Percentiles rank a stretch among this genome's conserved stretches.
Evolutionary conservation across 2,329 filamentous ascomycete species (phyloP).

Genomic region (Microsporum audouinii): DNA sequence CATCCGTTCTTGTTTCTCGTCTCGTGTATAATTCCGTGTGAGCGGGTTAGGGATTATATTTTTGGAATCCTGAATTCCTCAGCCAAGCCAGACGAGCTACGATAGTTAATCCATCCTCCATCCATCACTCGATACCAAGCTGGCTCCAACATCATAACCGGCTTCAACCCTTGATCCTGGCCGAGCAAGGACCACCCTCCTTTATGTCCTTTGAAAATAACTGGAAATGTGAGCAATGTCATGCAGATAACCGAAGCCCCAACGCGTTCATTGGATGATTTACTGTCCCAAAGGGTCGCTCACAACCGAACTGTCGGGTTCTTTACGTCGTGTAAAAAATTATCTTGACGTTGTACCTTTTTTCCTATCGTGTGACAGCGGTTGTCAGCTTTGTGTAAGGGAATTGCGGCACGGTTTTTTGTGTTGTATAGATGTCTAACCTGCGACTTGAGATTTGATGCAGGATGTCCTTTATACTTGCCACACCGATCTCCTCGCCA

Average conservation of each 20-base stretch:
- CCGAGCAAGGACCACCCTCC: not conserved
- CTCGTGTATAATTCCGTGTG: not conserved
- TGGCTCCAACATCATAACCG: not conserved
- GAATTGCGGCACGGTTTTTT: not conserved
- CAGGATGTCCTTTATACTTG: not conserved
- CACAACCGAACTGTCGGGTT: slow-evolving; percentile 6
- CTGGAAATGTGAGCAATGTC: slow-evolving; percentile 2
- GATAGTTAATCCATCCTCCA: too few relatives aligned
- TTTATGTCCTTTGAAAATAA: not conserved
- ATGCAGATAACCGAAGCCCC: slow-evolving; percentile 5
- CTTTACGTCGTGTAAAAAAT: not conserved
- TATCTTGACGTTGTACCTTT: not conserved
- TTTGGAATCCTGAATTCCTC: not conserved
- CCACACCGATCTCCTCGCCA: not conserved
- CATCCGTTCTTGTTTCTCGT: not conserved
- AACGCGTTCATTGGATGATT: not conserved
- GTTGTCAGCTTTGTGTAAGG: not conserved
- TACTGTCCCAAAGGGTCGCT: not conserved
- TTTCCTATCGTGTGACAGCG: not conserved
- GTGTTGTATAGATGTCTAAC: not conserved
- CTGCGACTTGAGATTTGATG: not conserved
- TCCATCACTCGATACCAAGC: too few relatives aligned
- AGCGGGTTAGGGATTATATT: not conserved
- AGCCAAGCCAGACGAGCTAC: not conserved
- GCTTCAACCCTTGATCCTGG: not conserved